Conservation (phyloP, 768 basidiomycete species). For the Trametes cinnabarina region DNA sequence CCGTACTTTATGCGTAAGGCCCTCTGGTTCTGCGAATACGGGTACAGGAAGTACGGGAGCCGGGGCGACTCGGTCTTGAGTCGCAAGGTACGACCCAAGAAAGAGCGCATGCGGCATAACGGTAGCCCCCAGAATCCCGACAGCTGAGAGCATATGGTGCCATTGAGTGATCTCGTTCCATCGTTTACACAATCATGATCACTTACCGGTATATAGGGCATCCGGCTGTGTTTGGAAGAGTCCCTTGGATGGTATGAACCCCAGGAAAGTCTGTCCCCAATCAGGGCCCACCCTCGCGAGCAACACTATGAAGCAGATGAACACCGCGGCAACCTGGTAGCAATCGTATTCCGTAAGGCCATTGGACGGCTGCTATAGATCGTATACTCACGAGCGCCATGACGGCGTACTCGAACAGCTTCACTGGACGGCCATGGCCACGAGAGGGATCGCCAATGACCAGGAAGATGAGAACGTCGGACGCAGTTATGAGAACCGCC, state of each 20-base stretch:
- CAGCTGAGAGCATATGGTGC: constrained; percentile 38
- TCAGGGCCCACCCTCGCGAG: constrained; percentile 65
- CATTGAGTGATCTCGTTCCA: constrained; percentile 33
- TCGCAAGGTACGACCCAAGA: constrained; percentile 80
- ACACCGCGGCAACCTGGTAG: constrained; percentile 42
- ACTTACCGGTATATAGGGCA: constrained; percentile 64
- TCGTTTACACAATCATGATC: constrained; percentile 13
- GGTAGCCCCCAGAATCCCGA: constrained; percentile 76
- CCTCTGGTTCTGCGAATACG: neutral
- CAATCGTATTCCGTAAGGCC: neutral
- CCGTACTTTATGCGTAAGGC: constrained; percentile 1
- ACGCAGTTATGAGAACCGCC: constrained; percentile 46
- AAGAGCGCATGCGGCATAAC: constrained; percentile 91
- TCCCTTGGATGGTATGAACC: constrained; percentile 69
- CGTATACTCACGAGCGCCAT: constrained; percentile 48
- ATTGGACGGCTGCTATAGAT: neutral
- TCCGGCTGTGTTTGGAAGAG: constrained; percentile 46
- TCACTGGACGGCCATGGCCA: constrained; percentile 50
- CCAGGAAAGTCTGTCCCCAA: constrained; percentile 72
- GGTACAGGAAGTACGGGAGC: constrained; percentile 25
- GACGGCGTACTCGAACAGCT: constrained; percentile 65
- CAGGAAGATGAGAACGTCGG: constrained; percentile 56
- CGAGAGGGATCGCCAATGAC: constrained; percentile 66
- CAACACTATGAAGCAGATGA: constrained; percentile 75
- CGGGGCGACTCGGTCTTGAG: constrained; percentile 61